phyloP scores from a whole-genome alignment of 805 yeast genomes.

The Metschnikowia henanensis region DNA sequence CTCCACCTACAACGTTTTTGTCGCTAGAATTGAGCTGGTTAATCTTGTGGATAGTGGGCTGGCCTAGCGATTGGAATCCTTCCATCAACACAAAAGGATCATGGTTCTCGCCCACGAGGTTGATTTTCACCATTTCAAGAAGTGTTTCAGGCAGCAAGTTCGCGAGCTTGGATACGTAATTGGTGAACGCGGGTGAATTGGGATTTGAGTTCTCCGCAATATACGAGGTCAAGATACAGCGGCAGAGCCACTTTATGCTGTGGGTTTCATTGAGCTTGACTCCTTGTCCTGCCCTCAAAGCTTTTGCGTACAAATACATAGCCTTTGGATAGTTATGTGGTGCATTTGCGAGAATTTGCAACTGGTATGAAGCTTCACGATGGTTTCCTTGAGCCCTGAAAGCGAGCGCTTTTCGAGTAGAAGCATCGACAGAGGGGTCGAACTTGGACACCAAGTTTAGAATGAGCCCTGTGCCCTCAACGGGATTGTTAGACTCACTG shows the following conservation, averaged over 20 bases:
- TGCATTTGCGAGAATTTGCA: conserved; percentile 61
- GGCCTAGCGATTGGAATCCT: conserved; percentile 24
- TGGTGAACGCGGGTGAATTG: conserved; percentile 11
- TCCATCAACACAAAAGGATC: conserved; percentile 30
- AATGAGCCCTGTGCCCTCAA: conserved; percentile 5
- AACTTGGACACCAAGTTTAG: conserved; percentile 11
- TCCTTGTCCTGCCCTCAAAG: conserved; percentile 69
- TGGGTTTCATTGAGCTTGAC: conserved; percentile 53
- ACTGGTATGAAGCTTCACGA: conserved; percentile 67
- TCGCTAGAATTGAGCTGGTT: conserved; percentile 30
- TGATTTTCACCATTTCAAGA: conserved; percentile 25
- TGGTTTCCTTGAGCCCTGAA: conserved; percentile 58
- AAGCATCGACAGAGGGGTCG: conserved; percentile 30
- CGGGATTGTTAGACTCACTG: conserved; percentile 7
- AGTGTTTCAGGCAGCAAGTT: conserved; percentile 30
- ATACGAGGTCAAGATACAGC: conserved; percentile 34
- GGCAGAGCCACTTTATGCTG: conserved; percentile 60
- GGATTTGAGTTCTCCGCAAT: conserved; percentile 13
- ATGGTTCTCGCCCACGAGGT: conserved; percentile 21
- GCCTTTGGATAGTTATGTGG: conserved; percentile 59
- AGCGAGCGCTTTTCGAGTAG: conserved; percentile 46
- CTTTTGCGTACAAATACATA: conserved; percentile 66
- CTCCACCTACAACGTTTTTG: conserved; percentile 45
- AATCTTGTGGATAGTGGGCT: conserved; percentile 28
- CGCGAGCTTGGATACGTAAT: conserved; percentile 26